Percentiles rank a stretch among this genome's conserved stretches.
These are phyloP conservation scores for Sclerotinia subarctica DNA, from an alignment of 2,329 filamentous ascomycete species.

Conservation along the genomic window DNA sequence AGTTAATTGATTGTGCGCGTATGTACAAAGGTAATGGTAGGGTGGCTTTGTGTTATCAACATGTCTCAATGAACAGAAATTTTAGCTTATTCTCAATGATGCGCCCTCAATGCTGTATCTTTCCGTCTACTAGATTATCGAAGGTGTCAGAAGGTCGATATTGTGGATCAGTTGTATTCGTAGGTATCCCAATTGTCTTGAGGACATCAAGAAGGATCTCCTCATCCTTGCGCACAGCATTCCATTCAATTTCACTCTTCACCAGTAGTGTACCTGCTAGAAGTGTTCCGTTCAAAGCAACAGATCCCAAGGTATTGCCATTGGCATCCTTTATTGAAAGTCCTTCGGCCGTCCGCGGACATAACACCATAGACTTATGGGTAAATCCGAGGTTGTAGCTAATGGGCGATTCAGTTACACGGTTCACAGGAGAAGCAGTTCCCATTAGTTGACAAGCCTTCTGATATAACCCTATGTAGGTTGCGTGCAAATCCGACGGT, in stretches of 20 bases:
- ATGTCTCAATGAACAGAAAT: background rate
- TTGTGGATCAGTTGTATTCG: background rate
- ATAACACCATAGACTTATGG: constrained; percentile 49
- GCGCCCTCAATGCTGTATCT: background rate
- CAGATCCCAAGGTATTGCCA: constrained; percentile 32
- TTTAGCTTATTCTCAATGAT: background rate
- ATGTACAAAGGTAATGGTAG: background rate
- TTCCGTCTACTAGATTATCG: background rate
- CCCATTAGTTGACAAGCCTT: constrained; percentile 26
- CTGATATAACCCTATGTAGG: constrained; percentile 32
- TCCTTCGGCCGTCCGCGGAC: constrained; percentile 54
- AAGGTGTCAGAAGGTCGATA: no score
- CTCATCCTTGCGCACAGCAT: constrained; percentile 46
- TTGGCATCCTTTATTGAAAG: constrained; percentile 29
- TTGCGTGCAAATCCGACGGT: constrained; percentile 28
- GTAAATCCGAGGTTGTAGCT: constrained; percentile 65
- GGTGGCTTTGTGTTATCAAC: background rate
- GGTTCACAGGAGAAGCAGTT: background rate
- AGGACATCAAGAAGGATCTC: constrained; percentile 44
- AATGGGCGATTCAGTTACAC: constrained; percentile 43
- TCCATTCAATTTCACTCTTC: constrained; percentile 57
- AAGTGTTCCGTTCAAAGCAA: constrained; percentile 58
- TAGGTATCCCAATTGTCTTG: constrained; percentile 32
- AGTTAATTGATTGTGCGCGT: background rate
- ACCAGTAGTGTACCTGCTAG: constrained; percentile 62